A percentile compares a stretch with the other conserved stretches of the same genome.
These are phyloP conservation scores for Arabidopsis suecica DNA, from an alignment of 345 rosid genomes.

Conservation along the genomic window DNA sequence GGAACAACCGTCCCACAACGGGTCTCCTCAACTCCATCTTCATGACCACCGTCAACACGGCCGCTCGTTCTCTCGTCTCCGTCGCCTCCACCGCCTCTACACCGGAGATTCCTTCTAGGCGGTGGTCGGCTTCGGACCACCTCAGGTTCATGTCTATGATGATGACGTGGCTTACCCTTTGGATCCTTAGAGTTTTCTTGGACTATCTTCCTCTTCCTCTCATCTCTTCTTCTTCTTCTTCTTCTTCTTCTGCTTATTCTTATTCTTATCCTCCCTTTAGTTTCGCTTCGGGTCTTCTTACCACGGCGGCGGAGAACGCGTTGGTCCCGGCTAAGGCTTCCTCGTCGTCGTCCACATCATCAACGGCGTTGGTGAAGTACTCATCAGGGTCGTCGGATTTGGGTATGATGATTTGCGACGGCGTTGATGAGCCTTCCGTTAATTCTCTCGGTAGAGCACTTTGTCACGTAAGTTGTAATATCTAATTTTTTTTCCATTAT, in stretches of 20 bases:
- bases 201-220: conserved; percentile 55
- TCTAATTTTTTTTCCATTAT: not conserved
- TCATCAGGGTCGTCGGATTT: conserved; percentile 49
- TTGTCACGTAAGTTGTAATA: conserved; percentile 62
- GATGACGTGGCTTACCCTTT: conserved; percentile 64
- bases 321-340: conserved; percentile 41
- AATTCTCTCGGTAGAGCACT: conserved; percentile 68
- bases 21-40: conserved; percentile 59
- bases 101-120: conserved; percentile 43
- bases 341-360: conserved; percentile 23
- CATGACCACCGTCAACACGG: conserved; percentile 70
- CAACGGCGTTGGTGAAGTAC: conserved; percentile 46
- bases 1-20: conserved; percentile 52
- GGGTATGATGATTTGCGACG: conserved; percentile 47
- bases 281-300: conserved; percentile 47
- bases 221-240: conserved; percentile 31
- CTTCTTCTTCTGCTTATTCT: conserved; percentile 31
- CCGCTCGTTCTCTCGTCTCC: conserved; percentile 63
- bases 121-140: conserved; percentile 70
- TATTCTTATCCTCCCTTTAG: conserved; percentile 43
- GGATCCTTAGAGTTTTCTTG: conserved; percentile 68
- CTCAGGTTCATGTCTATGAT: conserved; percentile 74
- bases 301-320: conserved; percentile 44
- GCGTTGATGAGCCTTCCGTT: conserved; percentile 58
- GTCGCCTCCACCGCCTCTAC: conserved; percentile 57